phyloP scores from a whole-genome alignment of 1,284 basidiomycete genomes.

The Cerrena zonata region DNA sequence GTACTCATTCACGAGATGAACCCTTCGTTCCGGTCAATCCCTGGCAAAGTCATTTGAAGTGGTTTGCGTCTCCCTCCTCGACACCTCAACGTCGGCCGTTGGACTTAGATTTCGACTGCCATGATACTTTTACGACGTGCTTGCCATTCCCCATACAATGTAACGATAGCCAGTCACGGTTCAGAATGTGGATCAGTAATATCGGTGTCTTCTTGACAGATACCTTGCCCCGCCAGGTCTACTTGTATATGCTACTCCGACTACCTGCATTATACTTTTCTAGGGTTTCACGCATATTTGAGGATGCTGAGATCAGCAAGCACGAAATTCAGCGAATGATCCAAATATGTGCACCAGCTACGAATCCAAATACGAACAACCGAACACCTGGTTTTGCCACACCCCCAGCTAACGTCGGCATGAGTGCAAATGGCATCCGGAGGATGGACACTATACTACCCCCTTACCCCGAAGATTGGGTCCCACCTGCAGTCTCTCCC shows the following conservation, averaged over 20 bases:
- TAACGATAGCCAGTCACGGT: constrained; percentile 5
- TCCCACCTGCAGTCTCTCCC: constrained; percentile 49
- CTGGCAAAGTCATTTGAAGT: constrained; percentile 31
- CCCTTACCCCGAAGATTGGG: constrained; percentile 64
- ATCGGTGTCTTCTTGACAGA: constrained; percentile 36
- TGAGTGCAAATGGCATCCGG: constrained; percentile 6
- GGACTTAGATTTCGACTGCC: constrained; percentile 11
- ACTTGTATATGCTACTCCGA: constrained; percentile 59
- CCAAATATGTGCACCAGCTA: constrained; percentile 33
- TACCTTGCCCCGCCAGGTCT: constrained; percentile 53
- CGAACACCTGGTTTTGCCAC: not conserved
- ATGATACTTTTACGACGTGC: constrained; percentile 13
- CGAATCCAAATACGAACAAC: not conserved
- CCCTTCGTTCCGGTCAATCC: constrained; percentile 47
- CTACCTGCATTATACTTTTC: constrained; percentile 71
- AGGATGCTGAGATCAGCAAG: constrained; percentile 67
- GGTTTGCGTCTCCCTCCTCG: constrained; percentile 20
- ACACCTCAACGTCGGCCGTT: constrained; percentile 11
- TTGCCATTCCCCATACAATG: constrained; percentile 16
- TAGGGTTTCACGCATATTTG: constrained; percentile 64
- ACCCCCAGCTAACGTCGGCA: not conserved
- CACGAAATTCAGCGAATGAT: constrained; percentile 69
- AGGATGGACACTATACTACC: constrained; percentile 24
- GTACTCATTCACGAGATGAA: constrained; percentile 38
- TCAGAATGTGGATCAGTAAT: constrained; percentile 12